Conservation (phyloP, 2,329 filamentous ascomycete genomes). For the Nemania abortiva region DNA sequence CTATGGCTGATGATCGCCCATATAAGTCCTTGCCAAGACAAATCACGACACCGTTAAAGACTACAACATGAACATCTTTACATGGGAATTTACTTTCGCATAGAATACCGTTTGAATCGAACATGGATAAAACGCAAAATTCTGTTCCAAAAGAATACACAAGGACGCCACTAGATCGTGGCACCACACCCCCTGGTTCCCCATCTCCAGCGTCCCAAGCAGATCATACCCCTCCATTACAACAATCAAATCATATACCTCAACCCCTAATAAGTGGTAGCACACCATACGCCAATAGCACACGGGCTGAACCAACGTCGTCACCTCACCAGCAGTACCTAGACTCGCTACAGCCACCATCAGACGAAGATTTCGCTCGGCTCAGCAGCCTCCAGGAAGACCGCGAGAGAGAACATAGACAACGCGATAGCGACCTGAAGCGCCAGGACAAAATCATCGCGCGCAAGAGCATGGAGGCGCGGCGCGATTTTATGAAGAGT, state of each 20-base stretch:
- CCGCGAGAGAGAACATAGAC: constrained; percentile 59
- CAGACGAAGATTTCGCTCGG: constrained; percentile 59
- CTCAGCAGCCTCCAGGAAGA: constrained; percentile 63
- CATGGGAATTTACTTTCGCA: constrained; percentile 1
- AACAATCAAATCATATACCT: constrained; percentile 7
- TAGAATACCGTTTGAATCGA: not conserved
- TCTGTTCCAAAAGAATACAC: not conserved
- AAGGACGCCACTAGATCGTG: not conserved
- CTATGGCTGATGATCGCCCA: not conserved
- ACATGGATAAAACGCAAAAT: constrained; percentile 13
- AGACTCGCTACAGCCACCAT: constrained; percentile 63
- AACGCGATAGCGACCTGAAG: constrained; percentile 55
- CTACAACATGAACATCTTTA: constrained; percentile 10
- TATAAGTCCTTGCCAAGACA: constrained; percentile 30
- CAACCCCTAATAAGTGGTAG: not conserved
- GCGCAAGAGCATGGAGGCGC: constrained; percentile 46
- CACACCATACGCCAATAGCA: constrained; percentile 26
- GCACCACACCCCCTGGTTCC: not conserved
- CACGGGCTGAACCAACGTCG: constrained; percentile 42
- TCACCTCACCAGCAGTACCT: constrained; percentile 59
- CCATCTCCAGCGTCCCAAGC: constrained; percentile 1
- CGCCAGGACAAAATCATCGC: constrained; percentile 39
- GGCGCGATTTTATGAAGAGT: constrained; percentile 53
- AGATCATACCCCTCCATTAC: constrained; percentile 17
- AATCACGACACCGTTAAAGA: not conserved